These are phyloP conservation scores for Aureobasidium zeae DNA, from an alignment of 2,329 filamentous ascomycete genomes.

Conservation along the genomic window DNA sequence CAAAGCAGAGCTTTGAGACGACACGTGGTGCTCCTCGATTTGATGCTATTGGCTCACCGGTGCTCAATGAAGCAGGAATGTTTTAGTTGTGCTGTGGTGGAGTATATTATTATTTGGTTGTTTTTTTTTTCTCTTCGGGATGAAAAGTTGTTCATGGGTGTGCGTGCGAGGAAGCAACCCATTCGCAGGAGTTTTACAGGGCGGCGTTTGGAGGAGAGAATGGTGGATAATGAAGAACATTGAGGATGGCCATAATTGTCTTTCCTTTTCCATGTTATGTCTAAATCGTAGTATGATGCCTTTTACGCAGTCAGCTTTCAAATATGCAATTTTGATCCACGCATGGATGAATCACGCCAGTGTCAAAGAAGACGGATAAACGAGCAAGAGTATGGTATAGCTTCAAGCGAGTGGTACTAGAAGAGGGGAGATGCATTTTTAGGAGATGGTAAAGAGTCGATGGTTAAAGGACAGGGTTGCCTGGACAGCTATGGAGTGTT, in stretches of 20 bases:
- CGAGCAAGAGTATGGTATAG: background rate
- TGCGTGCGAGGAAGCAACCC: too few relatives aligned
- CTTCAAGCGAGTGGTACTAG: background rate
- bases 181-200: too few relatives aligned
- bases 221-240: background rate
- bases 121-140: slow-evolving; percentile 1
- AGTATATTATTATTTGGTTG: background rate
- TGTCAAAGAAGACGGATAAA: too few relatives aligned
- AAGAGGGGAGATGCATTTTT: background rate
- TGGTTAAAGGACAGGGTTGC: too few relatives aligned
- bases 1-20: slow-evolving; percentile 4
- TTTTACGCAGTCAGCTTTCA: slow-evolving; percentile 6
- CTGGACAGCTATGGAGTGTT: too few relatives aligned
- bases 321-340: background rate
- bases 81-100: slow-evolving; percentile 5
- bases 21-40: slow-evolving; percentile 10
- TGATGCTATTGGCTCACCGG: slow-evolving; percentile 15
- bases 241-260: background rate
- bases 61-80: slow-evolving; percentile 19
- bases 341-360: too few relatives aligned
- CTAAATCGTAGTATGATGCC: slow-evolving; percentile 9
- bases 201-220: too few relatives aligned
- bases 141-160: too few relatives aligned
- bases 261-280: slow-evolving; percentile 1
- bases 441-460: too few relatives aligned